phyloP scores from a whole-genome alignment of 768 basidiomycete species.

The Leccinellum albellum region DNA sequence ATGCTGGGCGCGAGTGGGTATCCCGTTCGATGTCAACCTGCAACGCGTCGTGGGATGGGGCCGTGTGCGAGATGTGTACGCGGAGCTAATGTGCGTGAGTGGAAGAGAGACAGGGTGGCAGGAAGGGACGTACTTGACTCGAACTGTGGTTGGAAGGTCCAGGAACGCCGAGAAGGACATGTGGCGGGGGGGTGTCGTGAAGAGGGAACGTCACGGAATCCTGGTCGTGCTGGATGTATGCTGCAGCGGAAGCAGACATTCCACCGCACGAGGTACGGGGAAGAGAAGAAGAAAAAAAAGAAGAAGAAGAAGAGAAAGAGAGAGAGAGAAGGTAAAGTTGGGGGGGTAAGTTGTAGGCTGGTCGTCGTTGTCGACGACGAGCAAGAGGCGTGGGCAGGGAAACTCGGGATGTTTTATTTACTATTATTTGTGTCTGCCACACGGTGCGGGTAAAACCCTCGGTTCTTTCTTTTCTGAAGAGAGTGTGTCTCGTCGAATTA shows the following conservation, averaged over 20 bases:
- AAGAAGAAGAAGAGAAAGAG: slow-evolving; percentile 19
- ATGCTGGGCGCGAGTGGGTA: slow-evolving; percentile 58
- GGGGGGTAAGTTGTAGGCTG: slow-evolving; percentile 21
- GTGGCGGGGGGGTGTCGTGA: slow-evolving; percentile 46
- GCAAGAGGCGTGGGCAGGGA: slow-evolving; percentile 28
- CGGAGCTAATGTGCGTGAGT: slow-evolving; percentile 36
- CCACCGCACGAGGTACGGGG: slow-evolving; percentile 26
- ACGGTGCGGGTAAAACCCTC: too few relatives aligned
- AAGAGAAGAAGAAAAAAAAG: not conserved
- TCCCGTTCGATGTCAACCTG: slow-evolving; percentile 44
- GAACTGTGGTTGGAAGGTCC: slow-evolving; percentile 24
- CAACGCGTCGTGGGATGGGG: slow-evolving; percentile 27
- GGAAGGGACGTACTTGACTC: slow-evolving; percentile 10
- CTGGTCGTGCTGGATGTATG: slow-evolving; percentile 40
- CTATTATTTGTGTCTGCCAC: slow-evolving; percentile 21
- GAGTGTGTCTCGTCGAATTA: too few relatives aligned
- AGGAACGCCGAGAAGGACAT: slow-evolving; percentile 21
- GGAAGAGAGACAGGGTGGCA: not conserved
- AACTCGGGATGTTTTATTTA: slow-evolving; percentile 24
- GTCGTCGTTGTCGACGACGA: slow-evolving; percentile 33
- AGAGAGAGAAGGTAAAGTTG: slow-evolving; percentile 7
- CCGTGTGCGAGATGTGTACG: slow-evolving; percentile 45
- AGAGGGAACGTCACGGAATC: slow-evolving; percentile 24
- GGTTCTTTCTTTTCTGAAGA: too few relatives aligned
- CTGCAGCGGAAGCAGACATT: slow-evolving; percentile 39